A percentile compares a stretch with the other conserved stretches of the same genome.
Conservation (phyloP, 1,139 yeast species). For the Wickerhamiella infanticola region DNA sequence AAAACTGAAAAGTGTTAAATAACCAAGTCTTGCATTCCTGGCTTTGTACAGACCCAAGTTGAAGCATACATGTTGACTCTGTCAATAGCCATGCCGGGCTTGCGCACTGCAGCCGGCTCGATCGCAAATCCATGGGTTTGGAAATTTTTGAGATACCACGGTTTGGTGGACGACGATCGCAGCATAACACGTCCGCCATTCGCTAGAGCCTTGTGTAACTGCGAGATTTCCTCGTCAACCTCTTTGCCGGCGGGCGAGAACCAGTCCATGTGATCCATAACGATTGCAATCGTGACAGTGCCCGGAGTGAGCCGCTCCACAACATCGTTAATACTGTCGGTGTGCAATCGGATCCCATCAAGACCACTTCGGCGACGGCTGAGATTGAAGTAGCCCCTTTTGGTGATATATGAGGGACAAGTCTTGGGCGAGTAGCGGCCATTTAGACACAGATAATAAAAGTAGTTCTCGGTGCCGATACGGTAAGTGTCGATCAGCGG, state of each 20-base stretch:
- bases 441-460: slow-evolving; percentile 52
- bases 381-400: slow-evolving; percentile 38
- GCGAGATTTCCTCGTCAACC: slow-evolving; percentile 50
- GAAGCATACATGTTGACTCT: slow-evolving; percentile 80
- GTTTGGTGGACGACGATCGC: slow-evolving; percentile 56
- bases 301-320: slow-evolving; percentile 46
- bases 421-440: slow-evolving; percentile 47
- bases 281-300: slow-evolving; percentile 59
- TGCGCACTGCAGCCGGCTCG: slow-evolving; percentile 53
- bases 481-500: slow-evolving; percentile 52
- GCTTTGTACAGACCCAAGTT: slow-evolving; percentile 67
- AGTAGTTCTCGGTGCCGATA: slow-evolving; percentile 59
- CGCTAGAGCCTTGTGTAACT: slow-evolving; percentile 46
- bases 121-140: slow-evolving; percentile 53
- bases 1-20: too few species aligned
- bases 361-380: slow-evolving; percentile 27
- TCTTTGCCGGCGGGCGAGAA: slow-evolving; percentile 51
- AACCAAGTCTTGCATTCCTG: neutral
- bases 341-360: slow-evolving; percentile 59
- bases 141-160: slow-evolving; percentile 64
- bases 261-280: slow-evolving; percentile 94
- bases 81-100: slow-evolving; percentile 49
- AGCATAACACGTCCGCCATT: slow-evolving; percentile 61
- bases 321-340: slow-evolving; percentile 65
- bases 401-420: slow-evolving; percentile 63